Base-by-base conservation (phyloP, 768 basidiomycete species). In the Panaeolus papilionaceus region DNA sequence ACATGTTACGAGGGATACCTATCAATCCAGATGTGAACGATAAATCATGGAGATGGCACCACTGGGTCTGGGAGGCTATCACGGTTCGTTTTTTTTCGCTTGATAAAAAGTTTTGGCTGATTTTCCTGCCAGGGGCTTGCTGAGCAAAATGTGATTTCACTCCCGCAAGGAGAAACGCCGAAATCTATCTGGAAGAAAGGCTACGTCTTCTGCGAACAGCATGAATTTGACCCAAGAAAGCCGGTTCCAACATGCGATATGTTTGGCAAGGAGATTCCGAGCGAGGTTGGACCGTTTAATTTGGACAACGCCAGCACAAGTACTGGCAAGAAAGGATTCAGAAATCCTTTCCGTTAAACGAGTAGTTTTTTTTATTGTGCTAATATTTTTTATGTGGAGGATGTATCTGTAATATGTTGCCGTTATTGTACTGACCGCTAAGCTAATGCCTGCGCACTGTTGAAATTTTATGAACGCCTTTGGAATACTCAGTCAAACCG, bases 211-310 rank as follows among this genome's bases (percentile, higher is more conserved):
- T 33, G 26, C 20, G 54, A 58, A 7, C 54, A 58, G 16, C 54
- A 16, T 4, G 54, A 58, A 58, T 58, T 58, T 23, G 54, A 58
- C n/a, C 54, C 54, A 26, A 58, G 54, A 58, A 58, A 58, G 33
- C 54, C 54, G 10, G 54, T 58, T 33, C 54, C 54, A 4, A 58
- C 54, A 11, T 58, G 54, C 28, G 54, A 58, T 58, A 58, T 58
- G 54, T 28, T n/a, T 58, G 54, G 54, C 54, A 58, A 33, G 54
- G 54, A 58, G 54, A 58, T 58, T 16, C 54, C 54, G 6, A 58
- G 54, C 28, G 54, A 58, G 28, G 16, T 58, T 12, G 54, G 54
- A 58, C 6, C 26, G 7, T 58, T 58, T 28, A 58, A 58, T 16
- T 12, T 58, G 26, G 54, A 58, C 28, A 58, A 33, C n/a, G 54